These are phyloP conservation scores for Penicillium sp. DNA, from an alignment of 2,329 filamentous ascomycete genomes.

Conservation along the genomic window DNA sequence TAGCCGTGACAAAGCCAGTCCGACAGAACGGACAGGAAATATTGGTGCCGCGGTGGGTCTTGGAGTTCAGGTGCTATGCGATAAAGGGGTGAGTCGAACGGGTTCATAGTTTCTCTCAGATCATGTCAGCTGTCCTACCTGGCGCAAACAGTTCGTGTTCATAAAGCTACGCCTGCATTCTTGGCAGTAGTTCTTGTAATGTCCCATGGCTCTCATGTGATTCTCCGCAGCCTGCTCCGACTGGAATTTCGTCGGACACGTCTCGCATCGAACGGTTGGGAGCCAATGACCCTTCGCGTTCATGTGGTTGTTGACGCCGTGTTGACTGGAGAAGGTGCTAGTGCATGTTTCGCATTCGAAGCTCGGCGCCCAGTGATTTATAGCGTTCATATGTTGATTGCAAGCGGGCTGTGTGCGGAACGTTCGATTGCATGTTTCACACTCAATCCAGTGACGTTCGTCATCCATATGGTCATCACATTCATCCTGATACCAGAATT, in stretches of 20 bases:
- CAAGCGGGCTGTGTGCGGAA: conserved; percentile 16
- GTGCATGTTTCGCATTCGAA: conserved; percentile 27
- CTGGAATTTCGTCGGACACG: not conserved
- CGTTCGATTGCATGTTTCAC: conserved; percentile 24
- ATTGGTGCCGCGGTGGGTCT: conserved; percentile 47
- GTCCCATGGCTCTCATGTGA: not conserved
- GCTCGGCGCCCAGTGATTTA: conserved; percentile 23
- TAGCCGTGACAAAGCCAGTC: conserved; percentile 49
- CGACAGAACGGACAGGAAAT: conserved; percentile 59
- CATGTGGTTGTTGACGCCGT: not conserved
- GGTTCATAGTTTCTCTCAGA: not conserved
- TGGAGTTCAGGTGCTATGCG: conserved; percentile 56
- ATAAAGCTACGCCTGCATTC: not conserved
- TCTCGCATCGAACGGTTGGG: conserved; percentile 30
- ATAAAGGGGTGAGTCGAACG: not conserved
- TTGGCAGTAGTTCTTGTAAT: not conserved
- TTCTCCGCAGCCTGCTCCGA: not conserved
- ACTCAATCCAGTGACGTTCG: conserved; percentile 25
- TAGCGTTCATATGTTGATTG: conserved; percentile 27
- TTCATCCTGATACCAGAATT: not conserved
- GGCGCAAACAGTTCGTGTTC: not conserved
- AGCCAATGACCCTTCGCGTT: not conserved
- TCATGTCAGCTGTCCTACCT: not conserved
- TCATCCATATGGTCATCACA: not conserved
- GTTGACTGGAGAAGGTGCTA: not conserved